Base-by-base conservation (phyloP, 179 eudicot genomes). In the Silene coronaria region DNA sequence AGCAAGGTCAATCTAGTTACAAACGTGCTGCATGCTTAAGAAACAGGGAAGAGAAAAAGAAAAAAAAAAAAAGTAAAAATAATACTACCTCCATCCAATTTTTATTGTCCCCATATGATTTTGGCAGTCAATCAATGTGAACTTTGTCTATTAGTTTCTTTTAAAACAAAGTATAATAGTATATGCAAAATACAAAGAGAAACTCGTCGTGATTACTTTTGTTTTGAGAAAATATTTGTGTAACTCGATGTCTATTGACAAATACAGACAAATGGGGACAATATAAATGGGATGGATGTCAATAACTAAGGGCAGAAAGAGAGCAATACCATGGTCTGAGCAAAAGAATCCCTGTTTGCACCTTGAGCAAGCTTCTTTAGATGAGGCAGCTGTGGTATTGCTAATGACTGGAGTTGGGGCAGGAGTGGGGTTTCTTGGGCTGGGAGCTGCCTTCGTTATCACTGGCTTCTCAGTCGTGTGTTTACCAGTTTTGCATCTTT, bases 331-430 rank as follows among this genome's bases (percentile, higher is more conserved):
- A 76, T 94, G 98, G 75, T 90, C 95, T 16, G 97, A 88, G 86
- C 98, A 94, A 86, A 90, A 94, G 87, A 92, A 92, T 59, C 97
- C 97, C 75, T 90, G 97, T 67, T 76, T 91, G 84, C 98, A 94
- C 86, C 98, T 87, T 63, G 95, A 71, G 81, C 98, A 94, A 75
- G 82, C 79, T 38, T 89, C 92, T 77, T 79, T 87, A 11, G 91
- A 71, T 16, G 88, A 84, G 11, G 83, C 69, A 80, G 75, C 73
- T 61, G 74, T 70, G 62, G 82, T 38, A 62, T 88, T 72, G 75
- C 77, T 80, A 76, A 83, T 7, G 46, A 32, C 34, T 24, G 79
- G 76, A 62, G 22, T 51, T 65, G 86, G 80, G 51, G 73, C 26
- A 77, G 88, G 80, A 65, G 59, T 23, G 58, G 81, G 73, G 53